Conservation (phyloP, 352 stramenopile genomes). For the Phytophthora ohioensis region DNA sequence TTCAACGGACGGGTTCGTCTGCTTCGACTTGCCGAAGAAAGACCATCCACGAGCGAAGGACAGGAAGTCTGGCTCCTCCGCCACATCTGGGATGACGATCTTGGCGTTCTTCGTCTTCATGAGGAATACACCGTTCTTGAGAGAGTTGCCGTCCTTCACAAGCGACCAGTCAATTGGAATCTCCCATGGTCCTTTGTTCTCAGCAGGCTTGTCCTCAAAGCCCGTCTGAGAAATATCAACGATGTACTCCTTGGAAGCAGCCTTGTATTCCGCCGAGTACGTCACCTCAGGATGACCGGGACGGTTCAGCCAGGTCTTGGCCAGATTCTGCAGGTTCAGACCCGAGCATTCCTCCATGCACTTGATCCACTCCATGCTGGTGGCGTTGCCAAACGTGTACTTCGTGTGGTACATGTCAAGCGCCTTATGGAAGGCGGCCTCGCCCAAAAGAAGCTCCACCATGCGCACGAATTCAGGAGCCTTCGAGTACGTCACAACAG, state of each 20-base stretch:
- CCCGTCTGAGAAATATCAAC: constrained; percentile 75
- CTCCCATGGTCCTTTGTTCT: constrained; percentile 80
- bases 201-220: constrained; percentile 71
- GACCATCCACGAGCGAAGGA: constrained; percentile 82
- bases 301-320: constrained; percentile 80
- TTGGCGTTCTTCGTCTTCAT: constrained; percentile 69
- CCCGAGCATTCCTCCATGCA: constrained; percentile 83
- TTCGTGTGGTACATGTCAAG: constrained; percentile 84
- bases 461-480: constrained; percentile 83
- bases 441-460: constrained; percentile 72
- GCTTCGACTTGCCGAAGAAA: constrained; percentile 83
- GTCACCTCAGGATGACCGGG: constrained; percentile 71
- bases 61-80: constrained; percentile 68
- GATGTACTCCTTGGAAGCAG: constrained; percentile 53
- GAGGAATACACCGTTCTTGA: constrained; percentile 71
- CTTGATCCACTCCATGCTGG: constrained; percentile 77
- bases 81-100: constrained; percentile 59
- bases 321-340: constrained; percentile 67
- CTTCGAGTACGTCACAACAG: constrained; percentile 83
- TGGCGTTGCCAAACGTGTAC: constrained; percentile 77
- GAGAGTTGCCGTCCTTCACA: constrained; percentile 67
- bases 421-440: constrained; percentile 74
- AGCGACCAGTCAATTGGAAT: constrained; percentile 82
- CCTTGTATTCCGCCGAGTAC: constrained; percentile 69
- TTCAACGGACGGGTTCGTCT: constrained; percentile 54